These are phyloP conservation scores for Cyclotella sp. DNA, from an alignment of 108 stramenopile species.

Conservation along the genomic window DNA sequence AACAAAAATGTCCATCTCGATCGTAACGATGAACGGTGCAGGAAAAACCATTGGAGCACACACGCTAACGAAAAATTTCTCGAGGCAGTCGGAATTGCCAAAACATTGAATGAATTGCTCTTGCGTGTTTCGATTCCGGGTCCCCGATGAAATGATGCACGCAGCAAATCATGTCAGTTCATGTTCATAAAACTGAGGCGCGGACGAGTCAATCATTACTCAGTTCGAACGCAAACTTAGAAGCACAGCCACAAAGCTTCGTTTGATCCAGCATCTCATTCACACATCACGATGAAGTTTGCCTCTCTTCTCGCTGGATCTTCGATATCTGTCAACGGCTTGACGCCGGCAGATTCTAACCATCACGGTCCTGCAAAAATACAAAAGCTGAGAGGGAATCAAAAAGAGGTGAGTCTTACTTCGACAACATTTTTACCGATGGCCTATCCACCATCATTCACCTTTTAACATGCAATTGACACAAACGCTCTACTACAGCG, in stretches of 20 bases:
- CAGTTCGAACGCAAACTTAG: neutral
- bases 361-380: neutral
- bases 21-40: neutral
- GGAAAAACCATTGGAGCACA: neutral
- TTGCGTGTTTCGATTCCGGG: no score
- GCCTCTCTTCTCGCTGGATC: neutral
- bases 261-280: neutral
- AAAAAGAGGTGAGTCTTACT: neutral
- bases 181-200: no score
- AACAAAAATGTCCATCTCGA: neutral
- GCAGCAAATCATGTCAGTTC: no score
- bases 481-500: neutral
- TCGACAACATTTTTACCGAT: neutral
- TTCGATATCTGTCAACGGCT: neutral
- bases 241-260: neutral
- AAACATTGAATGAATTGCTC: no score
- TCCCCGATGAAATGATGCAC: no score
- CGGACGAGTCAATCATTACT: neutral
- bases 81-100: no score
- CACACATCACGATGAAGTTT: neutral
- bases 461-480: neutral
- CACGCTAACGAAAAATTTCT: no score
- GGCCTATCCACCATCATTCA: neutral
- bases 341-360: neutral
- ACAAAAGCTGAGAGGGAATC: constrained; percentile 6